Evolutionary conservation across 257 asterid species (phyloP).

Genomic region (Primulina eburnea): DNA sequence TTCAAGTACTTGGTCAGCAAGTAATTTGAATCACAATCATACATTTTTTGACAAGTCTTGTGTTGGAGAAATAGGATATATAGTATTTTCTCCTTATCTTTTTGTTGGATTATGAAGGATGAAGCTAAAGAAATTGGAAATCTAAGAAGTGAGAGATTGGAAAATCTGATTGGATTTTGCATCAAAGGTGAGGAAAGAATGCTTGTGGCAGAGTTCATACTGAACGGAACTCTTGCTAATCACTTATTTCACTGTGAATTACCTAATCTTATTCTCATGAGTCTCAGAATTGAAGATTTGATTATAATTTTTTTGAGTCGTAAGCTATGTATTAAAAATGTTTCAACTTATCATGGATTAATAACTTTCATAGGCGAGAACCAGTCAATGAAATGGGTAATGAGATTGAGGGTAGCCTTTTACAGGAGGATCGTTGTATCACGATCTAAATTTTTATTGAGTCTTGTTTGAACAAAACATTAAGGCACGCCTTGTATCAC

Average conservation of each 20-base stretch:
- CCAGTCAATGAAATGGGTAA: slow-evolving; percentile 65
- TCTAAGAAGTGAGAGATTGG: slow-evolving; percentile 53
- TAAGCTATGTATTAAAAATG: not conserved
- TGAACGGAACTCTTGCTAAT: slow-evolving; percentile 54
- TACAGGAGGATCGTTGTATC: slow-evolving; percentile 54
- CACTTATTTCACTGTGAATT: slow-evolving; percentile 61
- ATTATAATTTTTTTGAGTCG: not conserved
- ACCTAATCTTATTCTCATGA: not conserved
- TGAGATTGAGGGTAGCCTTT: slow-evolving; percentile 59
- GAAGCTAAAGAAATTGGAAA: slow-evolving; percentile 58
- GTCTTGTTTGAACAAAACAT: slow-evolving; percentile 66
- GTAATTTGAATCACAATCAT: too few relatives aligned
- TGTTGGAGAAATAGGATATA: not conserved
- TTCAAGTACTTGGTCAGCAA: too few relatives aligned
- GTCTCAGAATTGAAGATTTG: not conserved
- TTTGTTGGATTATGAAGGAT: slow-evolving; percentile 36
- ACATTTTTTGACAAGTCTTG: too few relatives aligned
- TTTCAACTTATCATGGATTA: slow-evolving; percentile 1
- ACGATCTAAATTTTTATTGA: slow-evolving; percentile 63
- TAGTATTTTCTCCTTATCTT: not conserved
- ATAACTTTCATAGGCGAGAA: slow-evolving; percentile 43
- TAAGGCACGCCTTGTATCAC: too few relatives aligned
- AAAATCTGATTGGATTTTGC: slow-evolving; percentile 54
- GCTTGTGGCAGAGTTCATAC: slow-evolving; percentile 66
- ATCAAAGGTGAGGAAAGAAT: slow-evolving; percentile 56